Conservation (phyloP, 163 green algal species). For the Scenedesmus sp. region DNA sequence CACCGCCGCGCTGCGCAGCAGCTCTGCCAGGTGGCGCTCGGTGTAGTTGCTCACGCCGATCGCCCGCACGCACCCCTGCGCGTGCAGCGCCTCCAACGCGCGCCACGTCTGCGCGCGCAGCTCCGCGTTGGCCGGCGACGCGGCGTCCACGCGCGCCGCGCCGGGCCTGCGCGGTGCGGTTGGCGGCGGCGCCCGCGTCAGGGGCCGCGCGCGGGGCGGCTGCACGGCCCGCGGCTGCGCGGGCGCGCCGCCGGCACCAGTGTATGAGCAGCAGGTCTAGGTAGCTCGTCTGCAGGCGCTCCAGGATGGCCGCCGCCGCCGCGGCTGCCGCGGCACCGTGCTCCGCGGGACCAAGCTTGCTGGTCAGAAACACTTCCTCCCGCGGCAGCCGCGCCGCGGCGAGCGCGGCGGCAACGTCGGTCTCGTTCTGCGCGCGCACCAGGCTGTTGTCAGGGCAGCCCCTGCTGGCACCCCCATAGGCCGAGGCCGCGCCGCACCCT, state of each 20-base stretch:
- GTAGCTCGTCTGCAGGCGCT: constrained; percentile 51
- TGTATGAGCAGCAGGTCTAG: constrained; percentile 72
- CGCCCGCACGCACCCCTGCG: constrained; percentile 38
- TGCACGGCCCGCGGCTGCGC: no score
- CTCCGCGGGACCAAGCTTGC: constrained; percentile 75
- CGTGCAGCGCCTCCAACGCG: constrained; percentile 45
- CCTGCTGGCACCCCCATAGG: not conserved
- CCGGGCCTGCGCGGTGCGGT: no score
- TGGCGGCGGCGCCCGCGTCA: no score
- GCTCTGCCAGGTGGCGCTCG: constrained; percentile 67
- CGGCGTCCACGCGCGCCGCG: constrained; percentile 25
- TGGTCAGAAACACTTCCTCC: constrained; percentile 76
- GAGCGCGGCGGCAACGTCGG: constrained; percentile 64
- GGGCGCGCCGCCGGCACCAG: no score
- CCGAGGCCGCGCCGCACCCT: constrained; percentile 49
- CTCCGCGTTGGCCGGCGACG: constrained; percentile 53
- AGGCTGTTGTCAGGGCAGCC: not conserved
- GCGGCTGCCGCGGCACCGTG: constrained; percentile 56
- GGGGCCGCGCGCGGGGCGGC: no score
- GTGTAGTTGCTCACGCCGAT: constrained; percentile 87
- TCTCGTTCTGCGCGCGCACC: constrained; percentile 70
- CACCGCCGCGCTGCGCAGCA: constrained; percentile 63
- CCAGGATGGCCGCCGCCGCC: constrained; percentile 56
- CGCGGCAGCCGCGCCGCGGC: constrained; percentile 38
- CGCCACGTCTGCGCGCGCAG: constrained; percentile 73